Percentiles rank a stretch among this genome's conserved stretches.
Conservation (phyloP, 2,329 filamentous ascomycete genomes). For the Ceratocystis huliohia region DNA sequence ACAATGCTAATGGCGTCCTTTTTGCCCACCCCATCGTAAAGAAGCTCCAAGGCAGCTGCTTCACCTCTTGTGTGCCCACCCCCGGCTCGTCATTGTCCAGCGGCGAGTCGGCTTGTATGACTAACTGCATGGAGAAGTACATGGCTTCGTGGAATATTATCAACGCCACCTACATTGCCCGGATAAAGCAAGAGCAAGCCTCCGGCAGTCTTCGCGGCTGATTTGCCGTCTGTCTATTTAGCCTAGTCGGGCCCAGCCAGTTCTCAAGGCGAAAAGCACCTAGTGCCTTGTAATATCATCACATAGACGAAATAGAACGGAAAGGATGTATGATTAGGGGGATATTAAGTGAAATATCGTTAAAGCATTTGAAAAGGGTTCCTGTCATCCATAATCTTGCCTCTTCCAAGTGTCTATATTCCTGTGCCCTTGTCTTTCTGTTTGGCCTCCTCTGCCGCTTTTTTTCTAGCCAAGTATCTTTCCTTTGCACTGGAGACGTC, state of each 20-base stretch:
- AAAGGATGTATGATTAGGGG: constrained; percentile 9
- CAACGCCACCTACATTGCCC: constrained; percentile 52
- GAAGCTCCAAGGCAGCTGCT: constrained; percentile 75
- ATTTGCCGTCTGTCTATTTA: not conserved
- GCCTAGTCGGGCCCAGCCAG: not conserved
- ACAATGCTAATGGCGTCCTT: not conserved
- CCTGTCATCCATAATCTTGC: not conserved
- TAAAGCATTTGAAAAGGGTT: not conserved
- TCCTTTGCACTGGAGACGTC: constrained; percentile 70
- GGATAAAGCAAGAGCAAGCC: constrained; percentile 46
- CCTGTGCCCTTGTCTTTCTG: constrained; percentile 28
- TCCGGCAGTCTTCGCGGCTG: constrained; percentile 23
- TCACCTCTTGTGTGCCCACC: constrained; percentile 61
- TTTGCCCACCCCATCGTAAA: constrained; percentile 26
- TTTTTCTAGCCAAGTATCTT: constrained; percentile 65
- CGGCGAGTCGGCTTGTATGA: constrained; percentile 58
- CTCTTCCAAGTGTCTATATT: not conserved
- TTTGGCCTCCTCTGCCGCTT: constrained; percentile 57
- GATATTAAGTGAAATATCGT: constrained; percentile 6
- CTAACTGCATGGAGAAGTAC: constrained; percentile 73
- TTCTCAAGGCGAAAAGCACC: not conserved
- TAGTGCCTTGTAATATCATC: constrained; percentile 10
- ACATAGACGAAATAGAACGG: constrained; percentile 8
- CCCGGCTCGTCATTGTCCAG: constrained; percentile 54
- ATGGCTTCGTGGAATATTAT: constrained; percentile 68